Base-by-base conservation (phyloP, 495 filamentous ascomycete species). In the Chaetomium cochliodes region DNA sequence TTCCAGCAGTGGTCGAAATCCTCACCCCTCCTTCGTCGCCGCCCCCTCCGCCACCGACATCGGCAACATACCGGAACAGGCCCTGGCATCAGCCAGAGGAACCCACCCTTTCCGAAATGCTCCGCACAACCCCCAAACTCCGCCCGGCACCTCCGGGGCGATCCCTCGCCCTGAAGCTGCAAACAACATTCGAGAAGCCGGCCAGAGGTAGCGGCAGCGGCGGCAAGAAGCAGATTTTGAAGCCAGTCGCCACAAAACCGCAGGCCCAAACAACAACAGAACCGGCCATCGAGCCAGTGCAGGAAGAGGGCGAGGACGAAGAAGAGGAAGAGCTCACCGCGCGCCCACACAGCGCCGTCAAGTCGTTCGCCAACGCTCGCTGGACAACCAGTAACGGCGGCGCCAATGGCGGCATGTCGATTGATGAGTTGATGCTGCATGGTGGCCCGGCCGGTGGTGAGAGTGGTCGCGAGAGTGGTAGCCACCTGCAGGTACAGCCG, bases 241-340 rank as follows among this genome's bases (percentile, higher is more conserved):
- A 18, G n/a, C 53, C 33, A 41, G 23, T 30, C 13, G 22, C 33
- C 33, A 37, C 9, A 37, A 37, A 37, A 37, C 33, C 33, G 33
- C 33, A 37, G 8, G 33, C 8, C 33, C 55, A 3, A 26, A 61
- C 13, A 37, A 16, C 15, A 51, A 44, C 52, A 26, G 46, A 50
- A 15, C 7, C 0, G 16, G 25, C 50, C 18, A 41, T 9, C 39
- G 16, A 41, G 39, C 22, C 28, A 53, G 20, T 51, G 62, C 52
- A 65, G 13, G 66, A 66, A 2, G 41, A 33, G 15, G 30, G 58
- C 20, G 64, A 67, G 8, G 62, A 74, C 1, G 74, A 73, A 26
- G 71, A 72, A 2, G 77, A 79, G 11, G 76, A 69, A 8, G 72
- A 74, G 12, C 62, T 68, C n/a, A 80, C 78, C 13, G 76, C 80